Percentiles rank a stretch among this genome's conserved stretches.
phyloP scores from a whole-genome alignment of 805 yeast genomes.

The Clavispora fructus region DNA sequence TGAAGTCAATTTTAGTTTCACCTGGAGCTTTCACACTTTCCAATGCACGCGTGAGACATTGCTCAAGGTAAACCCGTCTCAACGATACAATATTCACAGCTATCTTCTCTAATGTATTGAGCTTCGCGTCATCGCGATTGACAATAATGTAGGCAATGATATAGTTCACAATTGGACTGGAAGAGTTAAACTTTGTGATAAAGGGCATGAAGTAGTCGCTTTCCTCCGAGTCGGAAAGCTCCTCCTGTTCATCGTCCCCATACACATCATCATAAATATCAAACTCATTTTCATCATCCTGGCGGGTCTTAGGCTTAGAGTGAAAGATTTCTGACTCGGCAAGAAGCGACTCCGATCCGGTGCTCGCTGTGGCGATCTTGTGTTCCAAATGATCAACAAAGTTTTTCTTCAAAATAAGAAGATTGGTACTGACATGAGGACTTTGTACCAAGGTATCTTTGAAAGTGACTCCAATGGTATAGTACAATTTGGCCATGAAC shows the following conservation, averaged over 20 bases:
- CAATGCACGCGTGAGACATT: not conserved
- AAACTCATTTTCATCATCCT: conserved; percentile 3
- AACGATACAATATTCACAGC: conserved; percentile 20
- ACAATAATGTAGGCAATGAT: conserved; percentile 28
- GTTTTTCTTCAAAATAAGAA: conserved; percentile 17
- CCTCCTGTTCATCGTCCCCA: conserved; percentile 10
- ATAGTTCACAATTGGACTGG: conserved; percentile 27
- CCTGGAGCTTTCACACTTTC: not conserved
- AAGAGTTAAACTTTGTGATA: conserved; percentile 1
- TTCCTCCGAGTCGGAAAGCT: conserved; percentile 9
- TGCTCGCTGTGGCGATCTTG: conserved; percentile 18
- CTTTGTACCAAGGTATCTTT: conserved; percentile 12
- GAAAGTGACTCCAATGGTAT: conserved; percentile 24
- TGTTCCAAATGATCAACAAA: conserved; percentile 22
- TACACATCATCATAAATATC: conserved; percentile 15
- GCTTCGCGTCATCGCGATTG: conserved; percentile 11
- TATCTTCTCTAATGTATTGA: conserved; percentile 16
- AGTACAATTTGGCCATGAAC: conserved; percentile 30
- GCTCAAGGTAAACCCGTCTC: conserved; percentile 17
- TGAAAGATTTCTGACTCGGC: not conserved
- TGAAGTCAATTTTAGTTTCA: conserved; percentile 18
- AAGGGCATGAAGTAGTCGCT: not conserved
- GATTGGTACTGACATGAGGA: conserved; percentile 10
- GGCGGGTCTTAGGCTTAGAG: not conserved
- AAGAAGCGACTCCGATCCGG: not conserved